A percentile compares a stretch with the other conserved stretches of the same genome.
These are phyloP conservation scores for Cordyceps fumosorosea DNA, from an alignment of 2,329 filamentous ascomycete genomes.

Conservation along the genomic window DNA sequence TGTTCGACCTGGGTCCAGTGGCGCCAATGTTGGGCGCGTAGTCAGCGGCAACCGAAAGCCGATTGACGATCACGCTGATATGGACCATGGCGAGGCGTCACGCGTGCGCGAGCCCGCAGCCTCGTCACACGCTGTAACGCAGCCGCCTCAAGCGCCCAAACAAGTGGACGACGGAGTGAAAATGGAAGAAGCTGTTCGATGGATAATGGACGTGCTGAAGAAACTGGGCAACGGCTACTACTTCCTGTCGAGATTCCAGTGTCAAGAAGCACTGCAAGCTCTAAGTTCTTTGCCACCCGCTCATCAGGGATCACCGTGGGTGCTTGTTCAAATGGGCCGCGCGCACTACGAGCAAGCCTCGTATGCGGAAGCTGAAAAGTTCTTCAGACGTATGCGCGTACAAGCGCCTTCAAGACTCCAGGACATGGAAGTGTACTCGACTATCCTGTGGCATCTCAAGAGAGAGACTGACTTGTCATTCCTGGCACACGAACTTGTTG, in stretches of 20 bases:
- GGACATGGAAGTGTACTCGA: conserved; percentile 98
- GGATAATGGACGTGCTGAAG: conserved; percentile 72
- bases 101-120: conserved; percentile 40
- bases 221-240: conserved; percentile 78
- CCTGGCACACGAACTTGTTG: conserved; percentile 82
- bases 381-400: conserved; percentile 71
- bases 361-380: conserved; percentile 80
- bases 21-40: conserved; percentile 71
- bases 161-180: conserved; percentile 46
- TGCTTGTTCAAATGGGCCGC: conserved; percentile 82
- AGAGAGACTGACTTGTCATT: conserved; percentile 87
- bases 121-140: conserved; percentile 32
- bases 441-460: conserved; percentile 97
- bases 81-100: conserved; percentile 58
- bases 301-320: conserved; percentile 90
- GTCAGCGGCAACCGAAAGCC: conserved; percentile 88
- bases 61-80: conserved; percentile 58
- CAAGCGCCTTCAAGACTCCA: conserved; percentile 77
- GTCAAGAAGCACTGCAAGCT: conserved; percentile 66
- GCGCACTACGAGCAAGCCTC: conserved; percentile 86
- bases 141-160: conserved; percentile 17
- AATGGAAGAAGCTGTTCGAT: conserved; percentile 68
- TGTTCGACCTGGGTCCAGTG: conserved; percentile 58
- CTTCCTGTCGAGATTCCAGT: conserved; percentile 70
- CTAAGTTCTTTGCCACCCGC: conserved; percentile 63